Evolutionary conservation across 768 basidiomycete genomes (phyloP), one percentile per base, ranked within the genome.

Genomic region (Pleurotus eryngii): DNA sequence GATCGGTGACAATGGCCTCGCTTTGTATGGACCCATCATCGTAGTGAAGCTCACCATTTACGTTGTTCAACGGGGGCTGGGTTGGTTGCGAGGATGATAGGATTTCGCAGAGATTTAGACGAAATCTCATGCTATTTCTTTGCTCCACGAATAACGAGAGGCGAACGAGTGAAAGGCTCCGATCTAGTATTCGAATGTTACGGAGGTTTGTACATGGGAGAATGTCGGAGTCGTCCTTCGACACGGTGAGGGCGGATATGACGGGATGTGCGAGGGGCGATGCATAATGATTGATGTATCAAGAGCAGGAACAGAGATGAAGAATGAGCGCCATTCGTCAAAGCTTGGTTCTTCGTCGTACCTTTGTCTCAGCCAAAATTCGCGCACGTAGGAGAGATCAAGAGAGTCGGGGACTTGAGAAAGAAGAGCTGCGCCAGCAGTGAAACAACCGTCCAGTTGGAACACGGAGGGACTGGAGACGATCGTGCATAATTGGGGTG

Each of bases 321-420:
- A 35, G 49, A 50, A 50, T n/a, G 49, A 30, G 2, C 35, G 4
- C 49, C 49, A 50, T 50, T 50, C 49, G n/a, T n/a, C 49, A 8
- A 35, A 11, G 24, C 27, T 35, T 7, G 49, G 49, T 4, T 50
- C 49, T 8, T 15, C 20, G 14, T 17, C 14, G 8, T 50, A 50
- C 12, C 2, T 17, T 6, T 26, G 27, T 35, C 49, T 27, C 12
- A 50, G 30, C 49, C 35, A 50, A 17, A 50, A 17, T n/a, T 35
- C 49, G 15, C 37, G 24, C 5, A 50, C 49, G n/a, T n/a, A 8
- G 14, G 27, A 17, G 12, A 50, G 49, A 35, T 50, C 37, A 35
- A 50, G 35, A 50, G 9, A 8, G 11, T 35, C 15, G 49, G 49
- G 6, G 35, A n/a, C 8, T 50, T 35, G 22, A 50, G 22, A n/a